Evolutionary conservation across 257 asterid species (phyloP).

Genomic region (Ocimum tenuiflorum): DNA sequence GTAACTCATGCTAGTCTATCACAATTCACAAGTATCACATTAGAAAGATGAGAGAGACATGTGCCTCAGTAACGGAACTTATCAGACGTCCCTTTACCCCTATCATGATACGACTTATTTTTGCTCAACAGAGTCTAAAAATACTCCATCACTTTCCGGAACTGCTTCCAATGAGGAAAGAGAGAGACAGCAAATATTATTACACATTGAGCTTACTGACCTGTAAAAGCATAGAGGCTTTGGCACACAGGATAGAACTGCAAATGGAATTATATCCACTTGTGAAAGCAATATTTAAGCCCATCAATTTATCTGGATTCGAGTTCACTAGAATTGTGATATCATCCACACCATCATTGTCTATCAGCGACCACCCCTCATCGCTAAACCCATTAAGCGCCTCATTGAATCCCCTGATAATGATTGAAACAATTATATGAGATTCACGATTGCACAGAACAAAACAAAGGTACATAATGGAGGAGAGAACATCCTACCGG

Average conservation of each 20-base stretch:
- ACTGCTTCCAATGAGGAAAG: not conserved
- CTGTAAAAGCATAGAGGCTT: slow-evolving; percentile 92
- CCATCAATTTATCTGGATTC: slow-evolving; percentile 69
- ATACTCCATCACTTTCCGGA: not conserved
- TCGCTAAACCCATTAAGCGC: slow-evolving; percentile 73
- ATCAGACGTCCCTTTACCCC: not conserved
- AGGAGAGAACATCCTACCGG: slow-evolving; percentile 40
- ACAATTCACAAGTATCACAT: no score
- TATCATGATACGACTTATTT: not conserved
- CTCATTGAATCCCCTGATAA: slow-evolving; percentile 75
- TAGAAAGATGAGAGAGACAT: no score
- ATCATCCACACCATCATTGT: slow-evolving; percentile 71
- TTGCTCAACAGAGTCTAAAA: not conserved
- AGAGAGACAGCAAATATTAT: no score
- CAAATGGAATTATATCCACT: slow-evolving; percentile 58
- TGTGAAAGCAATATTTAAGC: slow-evolving; percentile 54
- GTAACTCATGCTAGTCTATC: no score
- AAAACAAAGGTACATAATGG: not conserved
- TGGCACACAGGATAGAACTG: slow-evolving; percentile 70
- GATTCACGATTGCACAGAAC: not conserved
- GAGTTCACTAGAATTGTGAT: slow-evolving; percentile 73
- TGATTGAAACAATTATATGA: not conserved
- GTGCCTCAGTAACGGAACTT: no score
- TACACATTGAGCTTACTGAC: slow-evolving; percentile 21
- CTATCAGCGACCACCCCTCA: slow-evolving; percentile 78